These are phyloP conservation scores for Psidium guajava DNA, from an alignment of 345 rosid genomes.

Conservation along the genomic window DNA sequence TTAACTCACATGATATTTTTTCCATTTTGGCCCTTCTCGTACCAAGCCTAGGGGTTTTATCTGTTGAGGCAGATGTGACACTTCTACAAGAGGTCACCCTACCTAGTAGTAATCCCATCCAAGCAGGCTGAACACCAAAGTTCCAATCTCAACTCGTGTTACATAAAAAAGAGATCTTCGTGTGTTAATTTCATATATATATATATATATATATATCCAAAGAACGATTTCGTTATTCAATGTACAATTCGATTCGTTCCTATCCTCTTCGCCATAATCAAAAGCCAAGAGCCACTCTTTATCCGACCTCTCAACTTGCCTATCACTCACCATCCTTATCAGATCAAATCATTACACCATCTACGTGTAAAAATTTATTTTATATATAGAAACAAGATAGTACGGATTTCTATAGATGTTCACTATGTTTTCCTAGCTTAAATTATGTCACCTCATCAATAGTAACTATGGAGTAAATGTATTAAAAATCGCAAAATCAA, in stretches of 20 bases:
- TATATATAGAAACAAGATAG: fast-evolving
- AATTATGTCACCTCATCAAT: background rate
- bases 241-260: fast-evolving
- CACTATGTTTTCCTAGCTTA: background rate
- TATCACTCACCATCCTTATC: fast-evolving
- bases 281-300: background rate
- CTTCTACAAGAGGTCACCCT: no score
- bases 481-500: fast-evolving
- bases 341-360: background rate
- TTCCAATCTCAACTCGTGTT: no score
- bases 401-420: fast-evolving
- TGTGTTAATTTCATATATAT: no score
- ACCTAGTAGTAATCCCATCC: no score
- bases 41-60: no score
- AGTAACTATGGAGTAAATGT: background rate
- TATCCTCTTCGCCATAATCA: no score
- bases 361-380: fast-evolving
- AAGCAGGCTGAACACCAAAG: no score
- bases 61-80: no score
- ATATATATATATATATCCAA: no score
- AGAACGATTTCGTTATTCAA: background rate
- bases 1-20: background rate
- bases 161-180: no score
- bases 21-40: no score
- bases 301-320: fast-evolving